Evolutionary conservation across 2,329 filamentous ascomycete genomes (phyloP), one percentile per base, ranked within the genome.

Genomic region (Hymenoscyphus salicellus): DNA sequence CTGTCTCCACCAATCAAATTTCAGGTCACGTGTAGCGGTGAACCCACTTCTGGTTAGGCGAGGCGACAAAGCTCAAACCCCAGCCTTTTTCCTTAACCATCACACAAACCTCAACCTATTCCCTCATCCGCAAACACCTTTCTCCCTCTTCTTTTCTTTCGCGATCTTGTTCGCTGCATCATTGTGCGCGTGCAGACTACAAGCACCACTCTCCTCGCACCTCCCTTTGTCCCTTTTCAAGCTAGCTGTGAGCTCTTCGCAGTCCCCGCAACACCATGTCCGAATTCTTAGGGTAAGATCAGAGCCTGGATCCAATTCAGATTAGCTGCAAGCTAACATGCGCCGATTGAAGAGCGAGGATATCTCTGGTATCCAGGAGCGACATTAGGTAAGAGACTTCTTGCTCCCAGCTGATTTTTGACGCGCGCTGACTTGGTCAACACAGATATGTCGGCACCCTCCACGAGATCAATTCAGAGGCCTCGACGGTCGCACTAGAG

Each of bases 391-490:
- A 84, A 76, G 88, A 80, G 65, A 41, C 61, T 65, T 60, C 43
- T 56, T 41, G 14, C 43, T 63, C 28, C 46, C 26, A 62, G n/a
- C 14, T 56, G n/a, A 26, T 36, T 23, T 17, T 23, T 52, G 5
- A 32, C 23, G 20, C 58, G 28, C 55, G 32, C 69, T 73, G 65
- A 72, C 58, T 16, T 55, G 46, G n/a, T 10, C 30, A 78, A 68
- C 66, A 65, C 75, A 97, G 93, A 80, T 98, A 98, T 82, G 92
- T 96, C 75, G 95, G 95, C 72, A 94, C 91, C 62, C 88, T 99
- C 61, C 93, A 97, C 81, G 92, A 97, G 78, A 99, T 99, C 85
- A 97, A 97, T 79, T 96, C 94, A 68, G 93, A 97, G 78, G 91
- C 92, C 72, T 96, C 94, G 57, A 98, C 95, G 70, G 96, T 99